A percentile compares a stretch with the other conserved stretches of the same genome.
phyloP scores from a whole-genome alignment of 345 rosid genomes.

The Gossypium ekmanianum region DNA sequence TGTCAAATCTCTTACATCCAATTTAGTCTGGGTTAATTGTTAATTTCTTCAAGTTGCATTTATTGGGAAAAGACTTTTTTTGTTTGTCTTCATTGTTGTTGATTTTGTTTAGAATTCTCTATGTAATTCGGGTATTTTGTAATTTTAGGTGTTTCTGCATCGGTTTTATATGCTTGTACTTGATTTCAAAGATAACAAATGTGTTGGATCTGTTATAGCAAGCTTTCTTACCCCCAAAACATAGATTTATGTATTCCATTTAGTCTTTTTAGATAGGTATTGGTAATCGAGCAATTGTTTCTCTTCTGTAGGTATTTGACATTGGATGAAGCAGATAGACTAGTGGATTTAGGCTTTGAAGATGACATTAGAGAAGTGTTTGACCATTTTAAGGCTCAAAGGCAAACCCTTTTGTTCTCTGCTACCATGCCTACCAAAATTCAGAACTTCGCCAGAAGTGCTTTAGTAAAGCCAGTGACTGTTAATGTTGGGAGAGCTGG shows the following conservation, averaged over 20 bases:
- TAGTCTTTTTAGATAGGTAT: background rate
- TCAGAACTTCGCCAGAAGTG: constrained; percentile 86
- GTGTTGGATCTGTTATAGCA: constrained; percentile 10
- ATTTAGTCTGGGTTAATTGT: background rate
- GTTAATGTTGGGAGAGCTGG: constrained; percentile 95
- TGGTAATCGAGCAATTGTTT: constrained; percentile 17
- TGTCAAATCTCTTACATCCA: background rate
- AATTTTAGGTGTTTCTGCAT: background rate
- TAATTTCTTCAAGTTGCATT: background rate
- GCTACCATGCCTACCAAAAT: constrained; percentile 97
- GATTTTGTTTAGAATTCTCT: background rate
- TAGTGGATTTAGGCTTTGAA: constrained; percentile 95
- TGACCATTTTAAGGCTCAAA: constrained; percentile 86
- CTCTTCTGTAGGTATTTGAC: constrained; percentile 70
- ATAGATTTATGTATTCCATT: background rate
- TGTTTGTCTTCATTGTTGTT: background rate
- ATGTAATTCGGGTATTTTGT: background rate
- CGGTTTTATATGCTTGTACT: background rate
- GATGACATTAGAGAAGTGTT: constrained; percentile 96
- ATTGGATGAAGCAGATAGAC: constrained; percentile 89
- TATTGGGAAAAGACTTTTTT: background rate
- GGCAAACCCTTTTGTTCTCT: constrained; percentile 87
- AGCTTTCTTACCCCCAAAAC: background rate
- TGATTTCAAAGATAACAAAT: background rate
- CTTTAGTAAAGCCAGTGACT: constrained; percentile 77